Base-by-base conservation (phyloP, 768 basidiomycete species). In the Infundibulicybe gibba region DNA sequence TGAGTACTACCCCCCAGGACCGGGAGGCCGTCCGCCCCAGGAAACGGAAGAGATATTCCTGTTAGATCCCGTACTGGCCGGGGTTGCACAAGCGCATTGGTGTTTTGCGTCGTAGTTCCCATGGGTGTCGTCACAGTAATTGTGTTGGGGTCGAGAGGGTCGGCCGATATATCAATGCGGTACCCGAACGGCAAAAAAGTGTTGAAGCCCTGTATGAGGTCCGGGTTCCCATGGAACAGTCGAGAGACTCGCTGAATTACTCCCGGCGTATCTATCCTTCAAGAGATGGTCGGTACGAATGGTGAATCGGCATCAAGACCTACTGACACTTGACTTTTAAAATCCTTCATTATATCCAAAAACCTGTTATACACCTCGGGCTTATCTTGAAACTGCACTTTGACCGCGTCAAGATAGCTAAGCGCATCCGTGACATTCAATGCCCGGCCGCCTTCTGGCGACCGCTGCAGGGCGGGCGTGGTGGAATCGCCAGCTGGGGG, bases 301-400 rank as follows among this genome's bases (percentile, higher is more conserved):
- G 43, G 48, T 32, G 50, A 53, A 46, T 41, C 51, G 40, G 20
- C 41, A 52, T 41, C 41, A 40, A 40, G 52, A 52, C 33, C 33
- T 33, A 75, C 90, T 71, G 65, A 93, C 90, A 70, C 73, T 69
- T 95, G 91, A 59, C 92, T 91, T 72, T 99, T 99, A 67, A 99
- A 99, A 63, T 98, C 94, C 74, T 97, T 97, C 97, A 97, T 97
- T 61, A 97, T 94, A 64, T 95, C 92, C 66, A 94, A 67, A 61
- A 94, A 93, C 54, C 86, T 79, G 63, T 97, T 95, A 75, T 97
- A 97, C 20, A 95, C 92, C 58, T 94, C 90, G 15, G 93, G 93
- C 63, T 85, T 83, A 62, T 90, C 86, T 40, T 81, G 76, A 64
- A 95, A 97, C 70, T 93, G 89, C 37, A 81, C 75, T 73, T 95